Percentiles rank a stretch among this genome's conserved stretches.
Evolutionary conservation across 805 yeast genomes (phyloP).

Genomic region (Wickerhamiella spandovensis): DNA sequence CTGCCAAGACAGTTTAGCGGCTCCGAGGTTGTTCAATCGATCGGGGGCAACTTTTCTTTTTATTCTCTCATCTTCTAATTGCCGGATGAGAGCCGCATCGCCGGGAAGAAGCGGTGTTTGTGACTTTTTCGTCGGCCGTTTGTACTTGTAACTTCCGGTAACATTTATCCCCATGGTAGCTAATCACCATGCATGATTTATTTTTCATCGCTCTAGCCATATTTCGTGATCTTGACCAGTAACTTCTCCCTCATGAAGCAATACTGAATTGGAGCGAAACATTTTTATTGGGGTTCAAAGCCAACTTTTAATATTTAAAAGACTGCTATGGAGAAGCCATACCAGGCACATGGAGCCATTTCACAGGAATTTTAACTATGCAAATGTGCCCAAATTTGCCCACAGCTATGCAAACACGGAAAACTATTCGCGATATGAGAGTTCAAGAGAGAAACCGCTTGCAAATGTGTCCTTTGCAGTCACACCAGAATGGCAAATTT

Average conservation of each 20-base stretch:
- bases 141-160: slow-evolving; percentile 8
- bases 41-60: slow-evolving; percentile 11
- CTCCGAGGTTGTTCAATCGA: slow-evolving; percentile 11
- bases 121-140: slow-evolving; percentile 3
- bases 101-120: slow-evolving; percentile 16
- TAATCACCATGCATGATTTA: not conserved
- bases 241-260: no score
- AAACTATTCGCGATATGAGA: no score
- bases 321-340: no score
- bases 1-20: slow-evolving; percentile 13
- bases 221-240: no score
- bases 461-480: not conserved
- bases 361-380: no score
- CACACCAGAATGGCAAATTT: not conserved
- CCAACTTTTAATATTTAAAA: no score
- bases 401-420: no score
- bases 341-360: no score
- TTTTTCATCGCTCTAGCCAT: no score
- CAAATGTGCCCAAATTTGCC: no score
- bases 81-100: slow-evolving; percentile 12
- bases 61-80: slow-evolving; percentile 17
- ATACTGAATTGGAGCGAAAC: no score
- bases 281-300: no score
- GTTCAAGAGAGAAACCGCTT: not conserved
- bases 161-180: slow-evolving; percentile 5